Conservation (phyloP, 1,284 basidiomycete species). For the Crepidotus sp. region DNA sequence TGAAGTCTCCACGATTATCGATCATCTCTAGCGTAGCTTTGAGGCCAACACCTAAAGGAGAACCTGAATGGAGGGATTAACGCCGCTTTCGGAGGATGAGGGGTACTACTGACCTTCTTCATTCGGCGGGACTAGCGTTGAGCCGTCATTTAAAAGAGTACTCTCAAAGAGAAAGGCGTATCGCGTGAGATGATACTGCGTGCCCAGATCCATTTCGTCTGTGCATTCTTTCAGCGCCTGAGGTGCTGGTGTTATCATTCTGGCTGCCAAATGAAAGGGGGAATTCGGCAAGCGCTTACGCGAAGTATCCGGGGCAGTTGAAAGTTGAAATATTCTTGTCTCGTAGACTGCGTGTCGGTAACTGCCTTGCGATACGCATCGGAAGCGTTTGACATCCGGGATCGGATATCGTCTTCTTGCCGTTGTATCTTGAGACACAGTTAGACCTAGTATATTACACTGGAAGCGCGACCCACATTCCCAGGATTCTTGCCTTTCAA, state of each 20-base stretch:
- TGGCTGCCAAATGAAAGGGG: no score
- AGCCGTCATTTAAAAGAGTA: constrained; percentile 82
- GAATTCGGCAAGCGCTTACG: constrained; percentile 38
- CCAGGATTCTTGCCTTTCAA: constrained; percentile 93
- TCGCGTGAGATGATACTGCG: constrained; percentile 92
- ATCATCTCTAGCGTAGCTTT: constrained; percentile 86
- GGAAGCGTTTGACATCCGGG: constrained; percentile 76
- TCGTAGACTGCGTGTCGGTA: constrained; percentile 80
- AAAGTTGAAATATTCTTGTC: constrained; percentile 97
- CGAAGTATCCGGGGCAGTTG: constrained; percentile 90
- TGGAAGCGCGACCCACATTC: constrained; percentile 47
- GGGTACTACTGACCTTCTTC: constrained; percentile 47
- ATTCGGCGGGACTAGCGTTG: constrained; percentile 64
- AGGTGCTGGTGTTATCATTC: neutral
- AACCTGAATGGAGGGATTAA: no score
- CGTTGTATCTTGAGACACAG: constrained; percentile 58
- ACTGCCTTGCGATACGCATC: constrained; percentile 90
- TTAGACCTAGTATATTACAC: constrained; percentile 2
- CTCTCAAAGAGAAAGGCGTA: constrained; percentile 95
- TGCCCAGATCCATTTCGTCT: constrained; percentile 94
- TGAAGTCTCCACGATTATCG: constrained; percentile 93
- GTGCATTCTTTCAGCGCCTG: constrained; percentile 93
- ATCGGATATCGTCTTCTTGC: constrained; percentile 91
- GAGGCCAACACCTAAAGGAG: constrained; percentile 55
- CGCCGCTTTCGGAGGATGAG: neutral